These are phyloP conservation scores for Vaccinium macrocarpon DNA, from an alignment of 148 eudicot genomes.

Conservation along the genomic window DNA sequence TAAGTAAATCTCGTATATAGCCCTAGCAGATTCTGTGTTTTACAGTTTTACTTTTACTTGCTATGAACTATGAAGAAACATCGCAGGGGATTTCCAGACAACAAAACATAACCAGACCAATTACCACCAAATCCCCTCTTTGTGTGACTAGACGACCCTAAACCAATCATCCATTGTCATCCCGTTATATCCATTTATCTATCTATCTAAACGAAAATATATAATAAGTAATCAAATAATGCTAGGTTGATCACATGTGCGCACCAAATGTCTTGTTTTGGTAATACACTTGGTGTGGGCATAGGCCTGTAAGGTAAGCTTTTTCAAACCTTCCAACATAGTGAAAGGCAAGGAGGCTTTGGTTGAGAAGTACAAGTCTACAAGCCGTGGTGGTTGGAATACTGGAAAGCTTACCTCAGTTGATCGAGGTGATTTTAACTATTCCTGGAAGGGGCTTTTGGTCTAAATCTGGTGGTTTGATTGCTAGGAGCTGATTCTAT, in stretches of 20 bases:
- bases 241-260: background rate
- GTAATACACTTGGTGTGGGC: background rate
- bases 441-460: no score
- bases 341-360: background rate
- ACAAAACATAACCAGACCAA: background rate
- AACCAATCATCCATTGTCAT: background rate
- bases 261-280: background rate
- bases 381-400: background rate
- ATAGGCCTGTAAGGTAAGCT: background rate
- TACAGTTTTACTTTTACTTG: no score
- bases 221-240: background rate
- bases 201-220: background rate
- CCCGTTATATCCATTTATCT: background rate
- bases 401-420: background rate
- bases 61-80: background rate
- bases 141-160: background rate
- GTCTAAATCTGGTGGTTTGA: no score
- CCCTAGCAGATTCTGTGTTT: background rate
- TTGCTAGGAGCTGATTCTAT: no score
- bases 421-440: no score
- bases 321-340: background rate
- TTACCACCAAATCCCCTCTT: background rate
- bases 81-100: background rate
- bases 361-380: background rate
- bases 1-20: background rate